Conservation (phyloP, 139 green algal genomes). For the Microglena sp. region DNA sequence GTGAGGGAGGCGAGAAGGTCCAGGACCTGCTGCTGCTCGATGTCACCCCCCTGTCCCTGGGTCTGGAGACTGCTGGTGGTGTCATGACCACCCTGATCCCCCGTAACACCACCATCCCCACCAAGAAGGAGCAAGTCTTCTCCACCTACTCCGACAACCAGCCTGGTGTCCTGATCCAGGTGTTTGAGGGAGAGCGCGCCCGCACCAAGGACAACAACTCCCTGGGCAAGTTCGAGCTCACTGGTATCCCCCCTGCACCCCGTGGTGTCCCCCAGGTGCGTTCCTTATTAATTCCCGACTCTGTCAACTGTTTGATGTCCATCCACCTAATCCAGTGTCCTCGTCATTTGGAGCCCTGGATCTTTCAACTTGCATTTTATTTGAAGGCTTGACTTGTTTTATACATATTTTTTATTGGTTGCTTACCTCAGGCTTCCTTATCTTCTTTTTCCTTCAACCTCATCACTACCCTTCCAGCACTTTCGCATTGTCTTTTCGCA, state of each 20-base stretch:
- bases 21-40: constrained; percentile 98
- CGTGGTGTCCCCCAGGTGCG: constrained; percentile 94
- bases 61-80: constrained; percentile 82
- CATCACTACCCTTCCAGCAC: too few relatives aligned
- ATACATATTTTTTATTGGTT: too few relatives aligned
- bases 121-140: constrained; percentile 99
- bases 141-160: constrained; percentile 98
- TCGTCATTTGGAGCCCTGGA: too few relatives aligned
- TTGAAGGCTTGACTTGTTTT: too few relatives aligned
- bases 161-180: constrained; percentile 93
- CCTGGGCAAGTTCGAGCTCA: constrained; percentile 97
- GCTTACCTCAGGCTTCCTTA: too few relatives aligned
- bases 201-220: constrained; percentile 94
- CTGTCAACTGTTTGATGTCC: too few relatives aligned
- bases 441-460: too few relatives aligned
- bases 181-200: constrained; percentile 67
- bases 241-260: constrained; percentile 91
- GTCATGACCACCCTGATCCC: constrained; percentile 85
- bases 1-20: constrained; percentile 87
- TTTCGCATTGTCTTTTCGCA: too few relatives aligned
- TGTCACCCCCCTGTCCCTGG: constrained; percentile 89
- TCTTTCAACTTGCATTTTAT: too few relatives aligned
- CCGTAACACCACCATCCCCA: constrained; percentile 96
- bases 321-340: too few relatives aligned
- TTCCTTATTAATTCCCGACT: too few relatives aligned